Percentiles rank a stretch among this genome's conserved stretches.
These are phyloP conservation scores for Clausena lansium DNA, from an alignment of 345 rosid species.

Conservation along the genomic window DNA sequence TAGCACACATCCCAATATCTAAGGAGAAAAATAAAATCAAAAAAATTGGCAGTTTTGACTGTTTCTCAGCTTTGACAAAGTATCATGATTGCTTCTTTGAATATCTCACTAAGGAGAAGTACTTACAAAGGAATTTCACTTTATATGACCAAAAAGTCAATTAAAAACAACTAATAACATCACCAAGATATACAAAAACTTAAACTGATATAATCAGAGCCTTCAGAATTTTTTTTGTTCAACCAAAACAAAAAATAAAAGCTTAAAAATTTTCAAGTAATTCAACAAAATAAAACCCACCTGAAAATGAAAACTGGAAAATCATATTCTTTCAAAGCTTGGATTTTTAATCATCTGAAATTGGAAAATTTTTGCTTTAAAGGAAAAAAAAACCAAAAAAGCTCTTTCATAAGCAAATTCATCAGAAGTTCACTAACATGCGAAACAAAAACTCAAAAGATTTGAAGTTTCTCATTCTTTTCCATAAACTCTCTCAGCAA, in stretches of 20 bases:
- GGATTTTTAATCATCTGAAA: not conserved
- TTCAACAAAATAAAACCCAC: not conserved
- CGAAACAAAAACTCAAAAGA: not conserved
- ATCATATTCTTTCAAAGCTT: not conserved
- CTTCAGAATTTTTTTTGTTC: not conserved
- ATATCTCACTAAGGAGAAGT: not conserved
- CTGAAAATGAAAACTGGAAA: not conserved
- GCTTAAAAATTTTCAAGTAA: not conserved
- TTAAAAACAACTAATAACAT: not conserved
- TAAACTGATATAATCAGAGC: no score
- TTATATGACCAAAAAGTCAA: not conserved
- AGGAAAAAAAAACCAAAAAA: no score
- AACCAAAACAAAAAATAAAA: not conserved
- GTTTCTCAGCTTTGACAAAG: conserved; percentile 19
- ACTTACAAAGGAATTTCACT: not conserved
- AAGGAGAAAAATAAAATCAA: not conserved
- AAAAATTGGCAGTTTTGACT: conserved; percentile 16
- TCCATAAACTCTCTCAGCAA: not conserved
- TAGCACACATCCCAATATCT: not conserved
- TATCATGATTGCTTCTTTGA: conserved; percentile 3
- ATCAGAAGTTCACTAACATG: not conserved
- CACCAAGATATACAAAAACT: not conserved
- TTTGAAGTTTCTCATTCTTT: not conserved
- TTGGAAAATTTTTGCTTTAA: not conserved
- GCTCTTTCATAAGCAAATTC: not conserved